Evolutionary conservation across 2,329 filamentous ascomycete species (phyloP).

Genomic region (Fusarium sp.): DNA sequence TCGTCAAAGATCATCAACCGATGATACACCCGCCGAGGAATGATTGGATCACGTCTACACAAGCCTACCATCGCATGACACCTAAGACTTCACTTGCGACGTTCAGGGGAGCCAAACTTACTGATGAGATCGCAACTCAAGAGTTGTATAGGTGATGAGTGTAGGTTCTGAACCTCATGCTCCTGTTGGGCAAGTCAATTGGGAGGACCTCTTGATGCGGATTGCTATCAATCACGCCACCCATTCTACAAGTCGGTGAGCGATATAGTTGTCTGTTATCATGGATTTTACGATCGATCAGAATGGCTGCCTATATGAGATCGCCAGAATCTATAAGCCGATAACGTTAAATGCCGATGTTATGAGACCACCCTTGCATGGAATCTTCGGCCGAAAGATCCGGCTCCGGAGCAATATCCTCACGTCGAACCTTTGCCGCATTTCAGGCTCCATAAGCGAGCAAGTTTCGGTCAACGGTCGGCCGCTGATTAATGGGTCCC

Average conservation of each 20-base stretch:
- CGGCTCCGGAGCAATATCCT: neutral
- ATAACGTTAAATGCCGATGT: neutral
- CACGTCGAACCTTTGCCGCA: neutral
- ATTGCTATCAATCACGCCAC: no score
- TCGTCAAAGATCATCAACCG: neutral
- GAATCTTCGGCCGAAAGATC: neutral
- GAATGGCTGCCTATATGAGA: neutral
- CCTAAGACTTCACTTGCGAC: no score
- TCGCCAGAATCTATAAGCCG: neutral
- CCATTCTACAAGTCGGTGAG: neutral
- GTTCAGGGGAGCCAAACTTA: no score
- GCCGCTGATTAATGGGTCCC: neutral
- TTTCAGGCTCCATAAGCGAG: neutral
- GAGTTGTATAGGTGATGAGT: no score
- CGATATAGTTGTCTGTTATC: neutral
- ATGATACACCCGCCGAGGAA: neutral
- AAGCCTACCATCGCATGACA: no score
- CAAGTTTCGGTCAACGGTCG: slow-evolving; percentile 6
- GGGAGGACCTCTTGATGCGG: neutral
- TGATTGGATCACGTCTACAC: no score
- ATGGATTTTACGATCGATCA: neutral
- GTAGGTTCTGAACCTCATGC: no score
- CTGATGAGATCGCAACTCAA: no score
- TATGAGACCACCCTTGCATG: neutral
- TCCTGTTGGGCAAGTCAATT: no score